phyloP scores from a whole-genome alignment of 1,139 yeast species.

The Blastobotrys aristatus region DNA sequence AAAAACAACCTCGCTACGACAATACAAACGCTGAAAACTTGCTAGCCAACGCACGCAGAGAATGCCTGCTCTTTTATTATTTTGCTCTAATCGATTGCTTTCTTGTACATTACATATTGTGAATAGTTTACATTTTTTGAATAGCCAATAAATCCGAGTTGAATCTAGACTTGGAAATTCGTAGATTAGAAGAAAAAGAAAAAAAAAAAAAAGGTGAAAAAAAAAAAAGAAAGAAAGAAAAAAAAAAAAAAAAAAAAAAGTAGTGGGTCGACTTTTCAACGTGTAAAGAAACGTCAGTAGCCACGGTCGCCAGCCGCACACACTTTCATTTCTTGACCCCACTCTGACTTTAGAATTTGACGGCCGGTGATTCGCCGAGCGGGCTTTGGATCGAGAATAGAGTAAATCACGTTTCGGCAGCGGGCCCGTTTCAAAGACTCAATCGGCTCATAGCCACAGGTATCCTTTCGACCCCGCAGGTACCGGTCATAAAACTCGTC shows the following conservation, averaged over 20 bases:
- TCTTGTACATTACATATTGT: too few relatives aligned
- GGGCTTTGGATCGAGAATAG: slow-evolving; percentile 86
- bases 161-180: too few relatives aligned
- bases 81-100: too few relatives aligned
- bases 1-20: too few relatives aligned
- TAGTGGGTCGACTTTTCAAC: background rate
- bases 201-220: background rate
- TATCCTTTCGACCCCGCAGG: slow-evolving; percentile 66
- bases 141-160: too few relatives aligned
- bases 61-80: too few relatives aligned
- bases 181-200: background rate
- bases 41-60: too few relatives aligned
- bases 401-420: slow-evolving; percentile 85
- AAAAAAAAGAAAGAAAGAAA: background rate
- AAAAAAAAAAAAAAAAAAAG: background rate
- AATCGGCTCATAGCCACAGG: slow-evolving; percentile 85
- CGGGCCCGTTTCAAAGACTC: slow-evolving; percentile 72
- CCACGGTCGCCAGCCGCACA: slow-evolving; percentile 58
- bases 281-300: background rate
- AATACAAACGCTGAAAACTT: too few relatives aligned
- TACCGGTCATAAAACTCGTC: slow-evolving; percentile 79
- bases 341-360: slow-evolving; percentile 83
- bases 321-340: slow-evolving; percentile 84
- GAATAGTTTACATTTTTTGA: too few relatives aligned
- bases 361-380: slow-evolving; percentile 74